Evolutionary conservation across 257 asterid genomes (phyloP), one percentile per base, ranked within the genome.

Genomic region (Penstemon newberryi): DNA sequence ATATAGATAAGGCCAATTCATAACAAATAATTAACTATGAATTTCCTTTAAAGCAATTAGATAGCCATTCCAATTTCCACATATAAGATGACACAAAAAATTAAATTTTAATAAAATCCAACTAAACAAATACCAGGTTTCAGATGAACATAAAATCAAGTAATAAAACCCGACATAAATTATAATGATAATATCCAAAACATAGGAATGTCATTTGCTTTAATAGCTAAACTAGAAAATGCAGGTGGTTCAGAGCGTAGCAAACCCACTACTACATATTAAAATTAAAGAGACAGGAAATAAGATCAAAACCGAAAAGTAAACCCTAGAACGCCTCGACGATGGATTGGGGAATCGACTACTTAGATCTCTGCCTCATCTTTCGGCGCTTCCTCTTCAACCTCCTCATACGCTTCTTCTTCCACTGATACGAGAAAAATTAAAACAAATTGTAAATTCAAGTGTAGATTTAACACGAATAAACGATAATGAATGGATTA

Each of bases 301-400:
- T 4, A 10, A 46, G 12, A 18, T 51, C 18, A 7, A 66, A 37
- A 38, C 53, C 7, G 37, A 70, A 63, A 58, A 39, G 11, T 46
- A 42, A 78, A 66, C 11, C 74, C 77, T 73, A 74, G 56, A 42
- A 60, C 9, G 49, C 13, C 45, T 19, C 43, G 49, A 42, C 7
- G 60, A 53, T 1, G 64, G 9, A 10, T 8, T 5, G 38, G 9
- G 41, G 1, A 9, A 8, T 4, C 2, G 25, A 25, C 81, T 80
- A 80, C 81, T 80, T 80, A 40, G 84, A 80, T 76, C 84, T 66
- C 84, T 76, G 84, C 71, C 84, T 80, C 84, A 80, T 80, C 84
- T 80, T 80, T 76, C 84, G 81, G 75, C 84, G 84, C 84, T 80
- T 80, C 79, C 84, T 80, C 77, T 80, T 80, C 79, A 80, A 73